Conservation (phyloP, 1,284 basidiomycete species). For the Sporisorium iseilematis-ciliati region DNA sequence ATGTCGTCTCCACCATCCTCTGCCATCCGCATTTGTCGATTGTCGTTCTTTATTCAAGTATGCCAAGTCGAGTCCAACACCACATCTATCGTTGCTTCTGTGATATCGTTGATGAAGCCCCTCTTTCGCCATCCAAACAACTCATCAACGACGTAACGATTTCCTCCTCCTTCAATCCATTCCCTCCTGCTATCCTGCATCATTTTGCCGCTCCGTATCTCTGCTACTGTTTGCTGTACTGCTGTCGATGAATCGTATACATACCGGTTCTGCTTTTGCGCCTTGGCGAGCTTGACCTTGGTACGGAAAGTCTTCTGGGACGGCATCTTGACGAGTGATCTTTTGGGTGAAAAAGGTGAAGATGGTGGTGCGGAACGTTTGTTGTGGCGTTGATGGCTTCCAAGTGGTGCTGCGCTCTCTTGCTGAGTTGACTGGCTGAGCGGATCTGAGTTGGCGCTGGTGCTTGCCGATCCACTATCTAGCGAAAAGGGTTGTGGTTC, state of each 20-base stretch:
- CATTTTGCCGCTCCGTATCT: background rate
- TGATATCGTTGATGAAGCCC: too few relatives aligned
- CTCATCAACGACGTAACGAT: too few relatives aligned
- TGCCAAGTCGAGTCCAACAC: too few relatives aligned
- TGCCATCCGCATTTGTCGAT: too few relatives aligned
- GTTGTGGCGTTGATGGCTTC: constrained; percentile 1
- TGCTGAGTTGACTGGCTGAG: background rate
- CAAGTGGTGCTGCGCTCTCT: background rate
- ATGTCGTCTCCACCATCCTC: too few relatives aligned
- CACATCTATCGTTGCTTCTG: too few relatives aligned
- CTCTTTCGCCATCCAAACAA: too few relatives aligned
- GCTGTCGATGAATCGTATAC: constrained; percentile 1
- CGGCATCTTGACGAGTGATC: constrained; percentile 74
- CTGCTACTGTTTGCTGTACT: constrained; percentile 6
- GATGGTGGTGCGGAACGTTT: constrained; percentile 9
- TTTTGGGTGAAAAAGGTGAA: constrained; percentile 14
- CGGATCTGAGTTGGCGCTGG: background rate
- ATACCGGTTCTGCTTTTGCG: constrained; percentile 92
- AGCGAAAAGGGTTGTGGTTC: background rate
- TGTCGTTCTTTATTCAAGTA: too few relatives aligned
- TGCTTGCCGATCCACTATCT: constrained; percentile 16
- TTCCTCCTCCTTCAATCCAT: too few relatives aligned
- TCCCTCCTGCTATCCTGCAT: too few relatives aligned
- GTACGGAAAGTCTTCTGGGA: constrained; percentile 98
- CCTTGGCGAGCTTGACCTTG: constrained; percentile 97